Evolutionary conservation across 176 grass and related monocot species (phyloP).

Genomic region (Carex scoparia): DNA sequence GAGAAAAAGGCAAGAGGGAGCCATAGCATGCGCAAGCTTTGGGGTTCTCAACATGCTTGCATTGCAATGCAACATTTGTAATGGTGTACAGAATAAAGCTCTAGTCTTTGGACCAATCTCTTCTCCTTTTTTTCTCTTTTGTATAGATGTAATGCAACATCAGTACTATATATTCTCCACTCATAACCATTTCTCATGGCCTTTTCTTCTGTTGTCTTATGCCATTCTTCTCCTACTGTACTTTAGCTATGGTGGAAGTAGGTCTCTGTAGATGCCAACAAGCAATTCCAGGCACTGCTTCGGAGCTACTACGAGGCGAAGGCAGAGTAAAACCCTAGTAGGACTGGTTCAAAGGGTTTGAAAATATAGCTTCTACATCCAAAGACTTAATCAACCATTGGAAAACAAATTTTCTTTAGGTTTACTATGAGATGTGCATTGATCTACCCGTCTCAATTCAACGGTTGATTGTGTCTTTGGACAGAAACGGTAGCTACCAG

Average conservation of each 20-base stretch:
- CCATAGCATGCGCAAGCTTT: slow-evolving; percentile 27
- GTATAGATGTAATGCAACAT: not conserved
- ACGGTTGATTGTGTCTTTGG: slow-evolving; percentile 8
- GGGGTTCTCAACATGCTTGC: slow-evolving; percentile 15
- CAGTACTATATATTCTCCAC: slow-evolving; percentile 16
- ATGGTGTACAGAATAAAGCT: slow-evolving; percentile 12
- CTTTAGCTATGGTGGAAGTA: not conserved
- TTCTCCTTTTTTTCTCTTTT: not conserved
- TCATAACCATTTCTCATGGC: not conserved
- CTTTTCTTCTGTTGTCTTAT: not conserved
- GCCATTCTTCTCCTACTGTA: slow-evolving; percentile 1
- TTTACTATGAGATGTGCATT: not conserved
- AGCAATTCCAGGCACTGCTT: not conserved
- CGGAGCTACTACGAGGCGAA: not conserved
- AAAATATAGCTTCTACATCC: not conserved
- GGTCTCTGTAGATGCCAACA: not conserved
- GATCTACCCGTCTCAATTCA: not conserved
- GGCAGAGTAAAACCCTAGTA: not conserved
- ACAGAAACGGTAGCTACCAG: not conserved
- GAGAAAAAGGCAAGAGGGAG: slow-evolving; percentile 21
- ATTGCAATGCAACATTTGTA: slow-evolving; percentile 23
- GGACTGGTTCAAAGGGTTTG: not conserved
- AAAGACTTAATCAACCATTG: slow-evolving; percentile 15
- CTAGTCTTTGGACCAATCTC: slow-evolving; percentile 4
- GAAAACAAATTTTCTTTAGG: not conserved